Base-by-base conservation (phyloP, 164 flowering plant genomes). In the Paratinospora sagittata region DNA sequence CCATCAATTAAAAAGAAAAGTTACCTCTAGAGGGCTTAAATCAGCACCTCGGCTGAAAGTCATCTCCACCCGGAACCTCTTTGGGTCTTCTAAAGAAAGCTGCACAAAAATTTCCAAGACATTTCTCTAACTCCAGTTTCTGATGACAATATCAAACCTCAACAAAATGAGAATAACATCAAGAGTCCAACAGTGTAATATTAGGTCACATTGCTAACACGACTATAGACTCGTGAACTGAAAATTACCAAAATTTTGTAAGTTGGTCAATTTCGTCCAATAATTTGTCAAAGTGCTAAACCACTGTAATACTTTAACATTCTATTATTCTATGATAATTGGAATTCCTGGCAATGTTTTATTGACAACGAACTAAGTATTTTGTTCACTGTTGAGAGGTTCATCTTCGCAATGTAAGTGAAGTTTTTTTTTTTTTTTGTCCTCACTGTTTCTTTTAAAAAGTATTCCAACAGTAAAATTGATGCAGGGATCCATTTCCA, bases 21-120 rank as follows among this genome's bases (percentile, higher is more conserved):
- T 74, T 86, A 92, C 99, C 97, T 95, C 98, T 81, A 95, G 75
- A 13, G 99, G 97, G 71, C 96, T 92, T 66, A 91, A 79, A 85
- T 95, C 99, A 72, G 99, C 99, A 73, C 99, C 99, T 57, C 99
- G 90, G 79, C 99, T 95, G 76, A 91, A 95, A 6, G 98, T 91
- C 89, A 95, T 79, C 82, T 95, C 99, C 27, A 92, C 70, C 33
- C 97, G 96, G 70, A 77, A 95, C 72, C 90, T 88, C 79, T 88
- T 88, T 39, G 97, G 97, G 76, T 92, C 97, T 82, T 92, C 97
- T 26, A 91, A 72, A 73, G 90, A 70, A n/a, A 90, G 90, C 97
- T 95, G 91, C 80, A 79, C 58, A 68, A 24, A 70, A 76, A 65
- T 68, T 71, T 27, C 60, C 14, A 27, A 68, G 41, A 30, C 27